phyloP scores from a whole-genome alignment of 164 flowering plant genomes.

The Cinnamomum chago region DNA sequence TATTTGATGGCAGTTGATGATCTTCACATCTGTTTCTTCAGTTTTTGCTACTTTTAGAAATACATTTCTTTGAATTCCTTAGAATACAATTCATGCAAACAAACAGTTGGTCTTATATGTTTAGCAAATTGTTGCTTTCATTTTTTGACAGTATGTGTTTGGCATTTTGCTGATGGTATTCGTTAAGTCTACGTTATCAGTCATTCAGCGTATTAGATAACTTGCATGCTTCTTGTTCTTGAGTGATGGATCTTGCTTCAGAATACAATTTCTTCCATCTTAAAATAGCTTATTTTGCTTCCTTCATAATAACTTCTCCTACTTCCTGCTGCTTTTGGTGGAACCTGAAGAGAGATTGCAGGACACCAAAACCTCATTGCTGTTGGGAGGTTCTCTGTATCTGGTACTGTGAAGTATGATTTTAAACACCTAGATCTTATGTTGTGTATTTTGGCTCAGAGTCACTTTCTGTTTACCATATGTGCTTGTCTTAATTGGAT shows the following conservation, averaged over 20 bases:
- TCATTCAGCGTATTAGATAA: neutral
- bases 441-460: neutral
- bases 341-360: neutral
- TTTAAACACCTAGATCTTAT: neutral
- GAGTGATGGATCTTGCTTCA: neutral
- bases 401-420: neutral
- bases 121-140: neutral
- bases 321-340: neutral
- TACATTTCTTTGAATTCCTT: too few species aligned
- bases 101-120: too few species aligned
- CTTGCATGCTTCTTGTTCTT: neutral
- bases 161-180: neutral
- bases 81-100: too few species aligned
- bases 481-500: neutral
- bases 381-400: neutral
- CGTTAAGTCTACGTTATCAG: neutral
- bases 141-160: neutral
- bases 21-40: too few species aligned
- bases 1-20: too few species aligned
- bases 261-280: neutral
- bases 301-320: neutral
- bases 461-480: neutral
- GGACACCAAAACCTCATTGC: neutral
- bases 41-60: too few species aligned
- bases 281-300: neutral